A percentile compares a stretch with the other conserved stretches of the same genome.
These are phyloP conservation scores for Asterochloris erici DNA, from an alignment of 139 green algal species.

Conservation along the genomic window DNA sequence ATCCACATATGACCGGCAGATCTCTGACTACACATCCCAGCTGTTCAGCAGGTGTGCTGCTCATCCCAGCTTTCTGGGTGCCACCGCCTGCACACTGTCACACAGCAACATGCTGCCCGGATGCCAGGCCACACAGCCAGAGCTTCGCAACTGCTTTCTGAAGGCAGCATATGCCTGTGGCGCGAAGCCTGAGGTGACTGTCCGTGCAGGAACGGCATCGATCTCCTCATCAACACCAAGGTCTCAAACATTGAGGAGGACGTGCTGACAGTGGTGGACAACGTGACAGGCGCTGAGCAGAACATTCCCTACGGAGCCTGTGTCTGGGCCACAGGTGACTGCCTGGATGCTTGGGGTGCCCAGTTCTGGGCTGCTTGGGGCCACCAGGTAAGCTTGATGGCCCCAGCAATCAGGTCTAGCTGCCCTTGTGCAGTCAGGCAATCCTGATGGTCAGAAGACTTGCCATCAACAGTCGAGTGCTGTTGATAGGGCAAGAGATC, in stretches of 20 bases:
- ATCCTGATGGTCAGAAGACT: too few species aligned
- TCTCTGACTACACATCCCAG: conserved; percentile 73
- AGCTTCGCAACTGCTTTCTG: background rate
- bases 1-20: conserved; percentile 85
- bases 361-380: too few species aligned
- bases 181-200: background rate
- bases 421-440: too few species aligned
- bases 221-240: conserved; percentile 74
- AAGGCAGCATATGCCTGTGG: too few species aligned
- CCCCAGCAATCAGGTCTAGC: too few species aligned
- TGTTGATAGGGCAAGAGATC: too few species aligned
- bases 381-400: too few species aligned
- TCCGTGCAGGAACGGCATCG: conserved; percentile 32
- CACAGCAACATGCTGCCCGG: background rate
- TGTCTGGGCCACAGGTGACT: conserved; percentile 75
- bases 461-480: too few species aligned
- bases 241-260: conserved; percentile 48
- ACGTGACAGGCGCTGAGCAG: background rate
- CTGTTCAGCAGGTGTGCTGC: conserved; percentile 45
- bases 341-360: too few species aligned
- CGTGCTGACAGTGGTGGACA: background rate
- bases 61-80: background rate
- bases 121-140: background rate
- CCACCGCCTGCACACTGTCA: too few species aligned
- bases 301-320: conserved; percentile 69